Conservation (phyloP, 2,329 filamentous ascomycete species). For the Diaporthe ilicicola region DNA sequence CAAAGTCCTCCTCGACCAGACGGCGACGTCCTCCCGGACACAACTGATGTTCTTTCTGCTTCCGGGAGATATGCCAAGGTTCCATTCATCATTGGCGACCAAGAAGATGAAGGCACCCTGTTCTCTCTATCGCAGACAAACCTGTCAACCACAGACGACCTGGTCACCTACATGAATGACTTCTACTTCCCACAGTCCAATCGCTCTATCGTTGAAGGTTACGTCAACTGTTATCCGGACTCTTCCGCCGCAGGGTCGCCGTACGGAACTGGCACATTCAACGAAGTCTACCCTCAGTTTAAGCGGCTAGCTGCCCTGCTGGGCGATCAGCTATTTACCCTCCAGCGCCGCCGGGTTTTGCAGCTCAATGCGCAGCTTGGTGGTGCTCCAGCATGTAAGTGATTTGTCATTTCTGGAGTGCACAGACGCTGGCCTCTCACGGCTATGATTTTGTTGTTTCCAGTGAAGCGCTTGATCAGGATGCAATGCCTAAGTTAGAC, state of each 20-base stretch:
- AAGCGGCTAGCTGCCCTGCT: conserved; percentile 70
- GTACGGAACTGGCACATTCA: conserved; percentile 62
- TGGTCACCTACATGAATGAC: conserved; percentile 61
- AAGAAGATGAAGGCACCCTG: conserved; percentile 73
- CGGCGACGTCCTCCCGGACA: conserved; percentile 59
- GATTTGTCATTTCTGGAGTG: too few species aligned
- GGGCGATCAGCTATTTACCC: conserved; percentile 67
- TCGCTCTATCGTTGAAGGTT: conserved; percentile 51
- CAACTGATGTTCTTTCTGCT: conserved; percentile 58
- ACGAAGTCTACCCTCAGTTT: conserved; percentile 71
- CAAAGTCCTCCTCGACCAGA: conserved; percentile 64
- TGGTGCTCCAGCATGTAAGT: conserved; percentile 54
- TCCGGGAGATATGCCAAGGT: conserved; percentile 63
- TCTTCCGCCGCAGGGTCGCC: conserved; percentile 42
- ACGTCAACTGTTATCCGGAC: conserved; percentile 64
- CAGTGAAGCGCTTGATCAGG: too few species aligned
- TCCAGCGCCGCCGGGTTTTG: conserved; percentile 52
- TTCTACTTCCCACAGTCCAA: conserved; percentile 59
- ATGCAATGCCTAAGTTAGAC: too few species aligned
- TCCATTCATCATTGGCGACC: conserved; percentile 70
- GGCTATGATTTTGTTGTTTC: too few species aligned
- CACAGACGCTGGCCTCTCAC: too few species aligned
- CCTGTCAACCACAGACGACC: conserved; percentile 60
- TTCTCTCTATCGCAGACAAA: conserved; percentile 68
- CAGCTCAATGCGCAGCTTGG: conserved; percentile 46